These are phyloP conservation scores for Aureobasidium uvarum DNA, from an alignment of 2,329 filamentous ascomycete genomes.

Conservation along the genomic window DNA sequence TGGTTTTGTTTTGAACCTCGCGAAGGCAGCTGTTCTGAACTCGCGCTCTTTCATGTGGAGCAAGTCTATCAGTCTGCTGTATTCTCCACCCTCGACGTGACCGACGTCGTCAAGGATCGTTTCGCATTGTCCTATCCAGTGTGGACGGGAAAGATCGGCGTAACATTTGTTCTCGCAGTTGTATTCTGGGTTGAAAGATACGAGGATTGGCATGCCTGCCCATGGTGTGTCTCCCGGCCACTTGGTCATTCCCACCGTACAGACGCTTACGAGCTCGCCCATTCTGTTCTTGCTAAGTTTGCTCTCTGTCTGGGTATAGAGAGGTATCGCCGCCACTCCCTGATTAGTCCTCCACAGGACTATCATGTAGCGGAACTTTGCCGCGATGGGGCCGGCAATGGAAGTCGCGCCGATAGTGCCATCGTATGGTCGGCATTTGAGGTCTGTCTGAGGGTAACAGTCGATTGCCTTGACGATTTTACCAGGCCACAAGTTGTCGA, in stretches of 20 bases:
- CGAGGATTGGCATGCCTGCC: neutral
- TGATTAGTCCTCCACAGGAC: neutral
- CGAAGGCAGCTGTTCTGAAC: neutral
- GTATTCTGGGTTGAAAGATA: neutral
- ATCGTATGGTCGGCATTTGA: neutral
- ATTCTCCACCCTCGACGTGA: neutral
- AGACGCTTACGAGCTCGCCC: neutral
- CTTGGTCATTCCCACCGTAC: neutral
- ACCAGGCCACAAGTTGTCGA: neutral
- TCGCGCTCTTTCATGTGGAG: neutral
- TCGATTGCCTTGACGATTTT: neutral
- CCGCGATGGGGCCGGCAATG: neutral
- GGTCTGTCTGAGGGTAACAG: neutral
- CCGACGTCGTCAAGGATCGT: neutral
- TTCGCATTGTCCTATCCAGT: neutral
- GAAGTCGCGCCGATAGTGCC: neutral
- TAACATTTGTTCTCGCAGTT: neutral
- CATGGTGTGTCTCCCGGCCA: neutral
- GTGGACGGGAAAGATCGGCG: neutral
- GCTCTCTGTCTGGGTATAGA: neutral
- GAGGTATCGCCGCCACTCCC: neutral
- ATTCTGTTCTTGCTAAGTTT: neutral
- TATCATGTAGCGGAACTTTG: conserved; percentile 3
- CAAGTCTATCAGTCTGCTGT: neutral
- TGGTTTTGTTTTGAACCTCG: neutral